These are phyloP conservation scores for Phytophthora nicotianae DNA, from an alignment of 352 stramenopile species.

Conservation along the genomic window DNA sequence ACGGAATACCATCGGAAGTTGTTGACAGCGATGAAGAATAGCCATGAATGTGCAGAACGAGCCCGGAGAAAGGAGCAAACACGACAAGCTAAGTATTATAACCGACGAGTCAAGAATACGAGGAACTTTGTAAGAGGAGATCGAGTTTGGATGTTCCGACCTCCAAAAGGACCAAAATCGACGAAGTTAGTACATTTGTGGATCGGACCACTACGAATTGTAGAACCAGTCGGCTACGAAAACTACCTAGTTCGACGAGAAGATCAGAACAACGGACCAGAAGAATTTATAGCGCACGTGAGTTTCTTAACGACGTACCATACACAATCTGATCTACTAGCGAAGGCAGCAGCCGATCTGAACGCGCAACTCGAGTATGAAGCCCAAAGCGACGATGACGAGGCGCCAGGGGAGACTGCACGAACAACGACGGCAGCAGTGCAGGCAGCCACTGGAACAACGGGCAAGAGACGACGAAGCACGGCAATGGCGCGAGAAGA, in stretches of 20 bases:
- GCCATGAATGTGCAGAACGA: neutral
- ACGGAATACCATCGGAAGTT: neutral
- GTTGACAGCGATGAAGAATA: neutral
- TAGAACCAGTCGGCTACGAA: neutral
- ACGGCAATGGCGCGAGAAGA: neutral
- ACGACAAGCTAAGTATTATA: neutral
- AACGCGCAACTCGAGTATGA: neutral
- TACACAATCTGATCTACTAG: neutral
- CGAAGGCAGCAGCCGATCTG: neutral
- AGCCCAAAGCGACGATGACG: neutral
- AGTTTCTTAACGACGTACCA: neutral
- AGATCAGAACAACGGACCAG: too few relatives aligned
- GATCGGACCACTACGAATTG: neutral
- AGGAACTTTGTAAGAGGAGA: neutral
- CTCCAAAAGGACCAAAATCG: neutral
- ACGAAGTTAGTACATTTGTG: neutral
- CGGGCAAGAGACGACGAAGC: neutral
- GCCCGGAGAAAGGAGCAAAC: neutral
- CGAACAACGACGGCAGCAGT: neutral
- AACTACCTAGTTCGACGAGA: neutral
- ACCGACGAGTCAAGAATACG: neutral
- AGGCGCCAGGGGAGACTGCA: neutral
- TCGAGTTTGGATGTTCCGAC: neutral
- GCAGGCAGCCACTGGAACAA: neutral
- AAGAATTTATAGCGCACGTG: neutral